phyloP scores from a whole-genome alignment of 768 basidiomycete genomes.

The Trametes cubensis region DNA sequence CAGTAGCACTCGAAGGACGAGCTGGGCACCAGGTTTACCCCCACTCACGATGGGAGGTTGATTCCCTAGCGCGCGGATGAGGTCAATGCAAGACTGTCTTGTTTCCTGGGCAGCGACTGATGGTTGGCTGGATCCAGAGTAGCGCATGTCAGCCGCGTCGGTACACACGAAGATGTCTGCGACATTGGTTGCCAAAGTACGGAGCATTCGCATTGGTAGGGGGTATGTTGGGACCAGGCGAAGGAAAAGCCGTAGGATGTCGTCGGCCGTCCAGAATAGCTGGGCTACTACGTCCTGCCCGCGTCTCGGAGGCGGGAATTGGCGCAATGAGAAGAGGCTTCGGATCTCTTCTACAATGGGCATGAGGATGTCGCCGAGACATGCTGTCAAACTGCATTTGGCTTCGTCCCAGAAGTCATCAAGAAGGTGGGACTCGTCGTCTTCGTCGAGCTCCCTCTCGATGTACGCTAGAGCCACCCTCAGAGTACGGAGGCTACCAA shows the following conservation, averaged over 20 bases:
- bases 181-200: constrained; percentile 45
- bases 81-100: constrained; percentile 53
- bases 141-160: constrained; percentile 46
- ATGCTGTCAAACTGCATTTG: constrained; percentile 56
- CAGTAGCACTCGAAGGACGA: constrained; percentile 61
- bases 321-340: constrained; percentile 49
- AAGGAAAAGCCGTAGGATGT: constrained; percentile 54
- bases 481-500: constrained; percentile 56
- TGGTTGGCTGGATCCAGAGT: constrained; percentile 43
- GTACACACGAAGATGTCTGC: constrained; percentile 61
- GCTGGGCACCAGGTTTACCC: constrained; percentile 46
- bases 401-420: constrained; percentile 64
- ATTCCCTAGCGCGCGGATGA: constrained; percentile 47
- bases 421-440: constrained; percentile 58
- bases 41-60: constrained; percentile 38
- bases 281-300: constrained; percentile 50
- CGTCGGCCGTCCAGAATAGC: constrained; percentile 56
- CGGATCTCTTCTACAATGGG: constrained; percentile 57
- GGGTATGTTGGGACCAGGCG: constrained; percentile 51
- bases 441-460: constrained; percentile 53
- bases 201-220: constrained; percentile 53
- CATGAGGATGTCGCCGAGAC: constrained; percentile 54
- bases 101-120: constrained; percentile 46
- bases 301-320: constrained; percentile 34
- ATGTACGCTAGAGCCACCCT: constrained; percentile 67